These are phyloP conservation scores for Paramecium octaurelia DNA, from an alignment of 73 alveolate species.

Conservation along the genomic window DNA sequence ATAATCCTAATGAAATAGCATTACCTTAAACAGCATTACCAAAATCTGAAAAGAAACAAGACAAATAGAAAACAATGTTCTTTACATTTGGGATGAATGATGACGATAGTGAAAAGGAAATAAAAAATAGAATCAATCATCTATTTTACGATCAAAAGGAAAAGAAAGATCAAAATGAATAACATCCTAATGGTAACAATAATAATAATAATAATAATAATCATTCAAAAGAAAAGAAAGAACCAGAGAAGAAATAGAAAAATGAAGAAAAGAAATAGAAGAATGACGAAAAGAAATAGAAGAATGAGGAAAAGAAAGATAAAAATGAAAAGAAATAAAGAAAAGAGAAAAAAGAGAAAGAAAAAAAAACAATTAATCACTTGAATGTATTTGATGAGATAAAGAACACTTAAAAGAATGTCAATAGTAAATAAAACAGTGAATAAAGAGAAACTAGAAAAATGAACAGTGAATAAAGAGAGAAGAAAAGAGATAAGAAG, in stretches of 20 bases:
- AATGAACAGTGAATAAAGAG: neutral
- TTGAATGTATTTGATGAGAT: neutral
- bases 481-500: neutral
- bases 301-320: neutral
- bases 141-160: neutral
- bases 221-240: neutral
- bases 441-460: neutral
- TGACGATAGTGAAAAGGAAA: neutral
- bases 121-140: neutral
- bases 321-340: neutral
- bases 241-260: neutral
- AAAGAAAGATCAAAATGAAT: neutral
- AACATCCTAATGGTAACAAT: neutral
- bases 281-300: neutral
- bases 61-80: neutral
- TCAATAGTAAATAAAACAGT: neutral
- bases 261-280: neutral
- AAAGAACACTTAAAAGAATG: neutral
- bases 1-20: neutral
- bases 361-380: neutral
- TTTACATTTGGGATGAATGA: neutral
- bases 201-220: no score
- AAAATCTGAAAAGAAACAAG: neutral
- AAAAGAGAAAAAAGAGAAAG: neutral
- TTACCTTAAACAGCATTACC: neutral